Evolutionary conservation across 2,329 filamentous ascomycete species (phyloP), one percentile per base, ranked within the genome.

Genomic region (Onygena corvina): DNA sequence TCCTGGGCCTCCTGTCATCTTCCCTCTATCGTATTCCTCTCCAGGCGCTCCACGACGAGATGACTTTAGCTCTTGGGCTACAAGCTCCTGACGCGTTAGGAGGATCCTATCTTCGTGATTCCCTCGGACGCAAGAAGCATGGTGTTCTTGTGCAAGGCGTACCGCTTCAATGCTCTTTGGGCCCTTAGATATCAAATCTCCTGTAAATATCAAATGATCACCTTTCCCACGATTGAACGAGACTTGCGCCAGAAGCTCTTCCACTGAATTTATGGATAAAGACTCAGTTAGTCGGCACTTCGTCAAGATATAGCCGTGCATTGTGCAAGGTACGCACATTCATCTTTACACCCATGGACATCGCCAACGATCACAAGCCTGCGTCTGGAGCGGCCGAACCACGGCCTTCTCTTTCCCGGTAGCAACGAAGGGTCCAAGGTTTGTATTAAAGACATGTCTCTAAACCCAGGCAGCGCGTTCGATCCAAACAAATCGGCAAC

Each of bases 31-130:
- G 45, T 44, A 36, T 46, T 20, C 14, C n/a, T 35, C 8, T 6
- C 23, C 23, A 27, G 21, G 18, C 8, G 2, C 40, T 45, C 23
- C n/a, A 11, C 35, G 35, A 16, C n/a, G 35, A 3, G 4, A 16
- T 38, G 35, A 38, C n/a, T 6, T 21, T 6, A 16, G 20, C 9
- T 6, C 3, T 8, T 8, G 14, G 21, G 21, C 20, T 47, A 38
- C 16, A 59, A 63, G 70, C 36, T 73, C 64, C 23, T 72, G 70
- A 53, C 80, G 76, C 1, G 80, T 75, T 6, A 83, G 74, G n/a
- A 96, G 74, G 16, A 95, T 74, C 18, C 81, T 76, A 63, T 96
- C 89, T 63, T 98, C 92, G 67, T 94, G 86, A 67, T 95, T 95
- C 14, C 92, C 92, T 46, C 90, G 81, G 6, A 96, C 87, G 54